Base-by-base conservation (phyloP, 305 asterid species). In the Fraxinus latifolia region DNA sequence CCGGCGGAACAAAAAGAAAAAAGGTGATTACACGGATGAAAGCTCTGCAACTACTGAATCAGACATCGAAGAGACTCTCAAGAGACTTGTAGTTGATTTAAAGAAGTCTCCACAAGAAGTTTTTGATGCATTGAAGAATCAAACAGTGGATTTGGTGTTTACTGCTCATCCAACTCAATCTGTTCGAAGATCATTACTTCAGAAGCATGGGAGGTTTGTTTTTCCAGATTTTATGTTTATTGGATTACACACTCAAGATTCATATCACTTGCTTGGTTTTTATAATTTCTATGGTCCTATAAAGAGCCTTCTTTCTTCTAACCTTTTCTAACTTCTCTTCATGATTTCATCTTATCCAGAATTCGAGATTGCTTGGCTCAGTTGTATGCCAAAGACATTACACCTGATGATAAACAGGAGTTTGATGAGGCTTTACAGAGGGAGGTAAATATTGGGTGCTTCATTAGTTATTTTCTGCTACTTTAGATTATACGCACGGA, bases 151-250 rank as follows among this genome's bases (percentile, higher is more conserved):
- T 81, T 78, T 89, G 71, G 92, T 89, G 47, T 77, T 89, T 0
- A 89, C 92, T 6, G 90, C 92, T 37, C 92, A 89, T 87, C 92
- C 92, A 42, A 89, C 92, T 79, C 92, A 89, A 39, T 85, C 92
- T 67, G 88, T 87, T 42, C 85, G 92, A 19, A 85, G 92, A 83
- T 89, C 92, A 50, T 82, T 89, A 80, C 92, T 89, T 77, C 92
- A 89, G 27, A 89, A 89, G 87, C 92, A 89, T 15, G 92, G 81
- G 32, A 89, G 92, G 92, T 89, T 74, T 68, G 87, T 27, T 23
- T 71, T 80, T 23, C 65, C 60, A 73, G 23, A 15, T 39, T 37
- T 73, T 80, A 1, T 29, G 19, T 68, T 29, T 27, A 68, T 9
- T 68, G 7, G 37, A 67, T 68, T 68, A 29, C 39, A 29, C 19